Conservation (phyloP, 345 rosid species). For the Luvunga scandens region DNA sequence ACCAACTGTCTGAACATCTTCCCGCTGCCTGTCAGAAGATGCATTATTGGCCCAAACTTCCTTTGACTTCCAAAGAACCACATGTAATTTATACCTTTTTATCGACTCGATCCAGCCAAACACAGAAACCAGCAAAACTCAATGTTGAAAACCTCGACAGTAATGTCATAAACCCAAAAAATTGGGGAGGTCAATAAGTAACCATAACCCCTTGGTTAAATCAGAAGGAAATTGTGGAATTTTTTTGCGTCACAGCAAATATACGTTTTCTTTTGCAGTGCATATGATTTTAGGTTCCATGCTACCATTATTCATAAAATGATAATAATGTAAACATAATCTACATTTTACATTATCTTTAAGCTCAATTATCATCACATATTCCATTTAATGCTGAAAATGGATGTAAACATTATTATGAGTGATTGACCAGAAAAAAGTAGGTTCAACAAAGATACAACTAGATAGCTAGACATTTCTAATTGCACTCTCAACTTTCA, state of each 20-base stretch:
- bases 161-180: too few species aligned
- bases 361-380: background rate
- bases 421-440: background rate
- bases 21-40: background rate
- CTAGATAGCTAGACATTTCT: background rate
- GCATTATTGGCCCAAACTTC: background rate
- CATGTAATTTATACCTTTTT: too few species aligned
- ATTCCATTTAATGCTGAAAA: background rate
- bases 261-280: background rate
- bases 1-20: background rate
- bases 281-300: background rate
- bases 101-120: too few species aligned
- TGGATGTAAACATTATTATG: background rate
- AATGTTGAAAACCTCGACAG: too few species aligned
- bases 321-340: background rate
- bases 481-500: background rate
- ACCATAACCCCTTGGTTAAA: too few species aligned
- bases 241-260: background rate
- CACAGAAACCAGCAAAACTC: too few species aligned
- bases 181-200: too few species aligned
- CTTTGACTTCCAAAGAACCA: background rate
- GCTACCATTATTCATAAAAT: background rate
- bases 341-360: background rate
- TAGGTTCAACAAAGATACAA: background rate
- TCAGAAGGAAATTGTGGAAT: background rate